Evolutionary conservation across 805 yeast genomes (phyloP).

Genomic region (Lipomyces spencermartinsiae): DNA sequence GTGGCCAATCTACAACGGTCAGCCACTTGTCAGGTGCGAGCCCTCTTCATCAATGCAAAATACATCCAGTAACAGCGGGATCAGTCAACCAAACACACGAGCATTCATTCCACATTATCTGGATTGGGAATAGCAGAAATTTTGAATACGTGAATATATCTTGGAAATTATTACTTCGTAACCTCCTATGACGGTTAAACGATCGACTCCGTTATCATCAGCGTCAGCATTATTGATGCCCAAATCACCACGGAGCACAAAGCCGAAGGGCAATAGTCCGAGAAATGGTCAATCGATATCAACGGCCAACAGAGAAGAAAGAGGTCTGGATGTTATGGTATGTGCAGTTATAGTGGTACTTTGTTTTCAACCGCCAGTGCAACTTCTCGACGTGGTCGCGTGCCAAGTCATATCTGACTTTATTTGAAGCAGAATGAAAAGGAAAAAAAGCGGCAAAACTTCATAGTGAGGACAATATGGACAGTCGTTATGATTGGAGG

Average conservation of each 20-base stretch:
- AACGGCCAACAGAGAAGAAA: neutral
- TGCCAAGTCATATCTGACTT: neutral
- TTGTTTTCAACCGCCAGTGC: no score
- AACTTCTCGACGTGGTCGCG: no score
- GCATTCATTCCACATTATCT: neutral
- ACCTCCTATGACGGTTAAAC: neutral
- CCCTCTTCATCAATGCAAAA: no score
- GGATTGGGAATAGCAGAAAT: neutral
- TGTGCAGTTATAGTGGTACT: neutral
- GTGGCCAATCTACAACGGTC: no score
- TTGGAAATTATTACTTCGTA: neutral
- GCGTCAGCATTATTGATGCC: neutral
- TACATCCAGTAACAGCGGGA: no score
- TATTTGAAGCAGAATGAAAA: conserved; percentile 47
- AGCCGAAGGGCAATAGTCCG: neutral
- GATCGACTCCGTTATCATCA: neutral
- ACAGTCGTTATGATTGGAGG: conserved; percentile 85
- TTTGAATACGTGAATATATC: neutral
- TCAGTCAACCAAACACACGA: neutral
- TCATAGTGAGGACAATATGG: conserved; percentile 89
- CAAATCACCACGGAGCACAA: neutral
- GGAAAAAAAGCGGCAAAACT: conserved; percentile 78
- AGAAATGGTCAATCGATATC: neutral
- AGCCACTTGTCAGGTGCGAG: no score
- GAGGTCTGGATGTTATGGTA: neutral